phyloP scores from a whole-genome alignment of 2,329 filamentous ascomycete genomes.

The Cercospora sojina region DNA sequence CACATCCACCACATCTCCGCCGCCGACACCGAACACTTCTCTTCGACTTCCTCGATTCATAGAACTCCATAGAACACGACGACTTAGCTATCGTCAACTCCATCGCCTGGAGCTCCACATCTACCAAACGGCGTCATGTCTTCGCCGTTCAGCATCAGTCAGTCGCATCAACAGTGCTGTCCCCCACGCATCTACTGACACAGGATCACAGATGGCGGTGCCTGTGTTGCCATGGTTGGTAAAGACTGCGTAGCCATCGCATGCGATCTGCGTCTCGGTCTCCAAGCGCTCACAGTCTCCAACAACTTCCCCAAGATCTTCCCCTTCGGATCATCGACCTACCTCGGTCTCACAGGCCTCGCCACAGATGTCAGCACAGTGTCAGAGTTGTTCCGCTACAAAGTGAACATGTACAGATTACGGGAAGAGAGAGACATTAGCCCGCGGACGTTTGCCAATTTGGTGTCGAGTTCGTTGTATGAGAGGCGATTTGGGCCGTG shows the following conservation, averaged over 20 bases:
- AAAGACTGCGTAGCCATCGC: slow-evolving; percentile 99
- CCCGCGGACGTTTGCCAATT: slow-evolving; percentile 92
- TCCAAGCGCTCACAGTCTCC: slow-evolving; percentile 93
- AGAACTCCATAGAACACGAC: background rate
- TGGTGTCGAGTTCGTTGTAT: slow-evolving; percentile 87
- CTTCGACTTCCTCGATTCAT: background rate
- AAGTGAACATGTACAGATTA: slow-evolving; percentile 99
- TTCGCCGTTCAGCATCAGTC: slow-evolving; percentile 95
- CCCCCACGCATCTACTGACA: slow-evolving; percentile 15
- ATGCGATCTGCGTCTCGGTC: slow-evolving; percentile 95
- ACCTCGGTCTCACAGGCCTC: slow-evolving; percentile 91
- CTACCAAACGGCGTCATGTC: slow-evolving; percentile 54
- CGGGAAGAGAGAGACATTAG: slow-evolving; percentile 96
- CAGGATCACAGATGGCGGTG: slow-evolving; percentile 67
- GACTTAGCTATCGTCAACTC: background rate
- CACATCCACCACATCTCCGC: slow-evolving; percentile 8
- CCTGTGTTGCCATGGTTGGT: slow-evolving; percentile 97
- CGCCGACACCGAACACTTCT: background rate
- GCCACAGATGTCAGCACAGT: slow-evolving; percentile 95
- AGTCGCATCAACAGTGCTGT: slow-evolving; percentile 35
- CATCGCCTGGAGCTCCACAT: background rate
- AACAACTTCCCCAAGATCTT: slow-evolving; percentile 99
- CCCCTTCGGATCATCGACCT: slow-evolving; percentile 85
- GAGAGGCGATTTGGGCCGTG: slow-evolving; percentile 94
- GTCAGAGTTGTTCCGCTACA: slow-evolving; percentile 96